Percentiles rank a stretch among this genome's conserved stretches.
Evolutionary conservation across 73 alveolate genomes (phyloP).

Genomic region (Tetrahymena thermophila): DNA sequence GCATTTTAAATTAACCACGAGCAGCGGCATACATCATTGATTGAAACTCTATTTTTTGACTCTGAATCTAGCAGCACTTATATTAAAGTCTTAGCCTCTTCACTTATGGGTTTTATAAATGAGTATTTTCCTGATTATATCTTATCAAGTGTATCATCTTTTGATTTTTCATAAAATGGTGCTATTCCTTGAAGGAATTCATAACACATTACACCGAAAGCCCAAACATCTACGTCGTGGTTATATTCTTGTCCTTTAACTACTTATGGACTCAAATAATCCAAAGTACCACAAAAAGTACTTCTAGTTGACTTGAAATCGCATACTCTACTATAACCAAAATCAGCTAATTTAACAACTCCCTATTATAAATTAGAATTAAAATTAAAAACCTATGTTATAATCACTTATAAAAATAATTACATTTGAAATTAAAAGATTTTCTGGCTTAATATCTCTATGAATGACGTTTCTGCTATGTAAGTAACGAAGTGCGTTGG

Average conservation of each 20-base stretch:
- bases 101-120: not conserved
- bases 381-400: not conserved
- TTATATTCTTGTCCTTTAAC: conserved; percentile 72
- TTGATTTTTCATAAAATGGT: not conserved
- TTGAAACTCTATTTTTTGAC: not conserved
- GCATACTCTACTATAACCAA: not conserved
- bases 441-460: conserved; percentile 64
- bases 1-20: not conserved
- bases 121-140: not conserved
- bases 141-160: not conserved
- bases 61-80: not conserved
- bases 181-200: conserved; percentile 38
- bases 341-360: not conserved
- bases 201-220: conserved; percentile 61
- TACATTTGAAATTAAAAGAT: conserved; percentile 32
- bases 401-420: not conserved
- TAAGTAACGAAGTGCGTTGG: conserved; percentile 38
- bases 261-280: conserved; percentile 90
- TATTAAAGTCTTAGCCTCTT: not conserved
- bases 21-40: not conserved
- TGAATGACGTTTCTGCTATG: conserved; percentile 49
- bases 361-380: conserved; percentile 14
- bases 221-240: conserved; percentile 88
- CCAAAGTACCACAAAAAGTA: conserved; percentile 94
- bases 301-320: conserved; percentile 16